Conservation (phyloP, 352 stramenopile species). For the Globisporangium canariense region DNA sequence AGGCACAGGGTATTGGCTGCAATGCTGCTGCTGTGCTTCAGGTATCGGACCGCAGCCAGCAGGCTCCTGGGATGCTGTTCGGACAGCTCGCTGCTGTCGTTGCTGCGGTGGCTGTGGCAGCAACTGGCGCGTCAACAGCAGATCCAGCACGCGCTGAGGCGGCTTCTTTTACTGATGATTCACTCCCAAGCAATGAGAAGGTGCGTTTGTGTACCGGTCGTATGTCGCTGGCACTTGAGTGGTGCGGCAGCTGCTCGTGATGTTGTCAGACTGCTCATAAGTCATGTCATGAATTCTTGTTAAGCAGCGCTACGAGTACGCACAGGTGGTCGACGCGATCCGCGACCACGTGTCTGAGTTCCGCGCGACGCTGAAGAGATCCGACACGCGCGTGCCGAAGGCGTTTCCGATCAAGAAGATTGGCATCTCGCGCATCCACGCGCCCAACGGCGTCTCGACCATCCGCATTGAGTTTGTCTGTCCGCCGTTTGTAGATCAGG, state of each 20-base stretch:
- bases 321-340: constrained; percentile 61
- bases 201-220: neutral
- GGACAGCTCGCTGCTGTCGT: neutral
- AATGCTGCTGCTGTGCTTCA: neutral
- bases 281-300: constrained; percentile 3
- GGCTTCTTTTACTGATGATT: neutral
- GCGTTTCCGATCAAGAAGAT: constrained; percentile 82
- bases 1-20: neutral
- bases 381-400: constrained; percentile 68
- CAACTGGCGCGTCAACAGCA: neutral
- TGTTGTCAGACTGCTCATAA: neutral
- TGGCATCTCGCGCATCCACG: constrained; percentile 69
- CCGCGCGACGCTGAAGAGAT: constrained; percentile 65
- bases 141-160: constrained; percentile 1
- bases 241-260: neutral
- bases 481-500: constrained; percentile 69
- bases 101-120: constrained; percentile 4
- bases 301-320: constrained; percentile 57
- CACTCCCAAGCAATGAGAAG: constrained; percentile 1
- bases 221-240: neutral
- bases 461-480: constrained; percentile 84
- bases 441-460: constrained; percentile 78
- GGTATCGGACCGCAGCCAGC: neutral
- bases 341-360: constrained; percentile 78
- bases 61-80: neutral